Conservation (phyloP, 2,329 filamentous ascomycete genomes). For the Pseudogymnoascus sp. region DNA sequence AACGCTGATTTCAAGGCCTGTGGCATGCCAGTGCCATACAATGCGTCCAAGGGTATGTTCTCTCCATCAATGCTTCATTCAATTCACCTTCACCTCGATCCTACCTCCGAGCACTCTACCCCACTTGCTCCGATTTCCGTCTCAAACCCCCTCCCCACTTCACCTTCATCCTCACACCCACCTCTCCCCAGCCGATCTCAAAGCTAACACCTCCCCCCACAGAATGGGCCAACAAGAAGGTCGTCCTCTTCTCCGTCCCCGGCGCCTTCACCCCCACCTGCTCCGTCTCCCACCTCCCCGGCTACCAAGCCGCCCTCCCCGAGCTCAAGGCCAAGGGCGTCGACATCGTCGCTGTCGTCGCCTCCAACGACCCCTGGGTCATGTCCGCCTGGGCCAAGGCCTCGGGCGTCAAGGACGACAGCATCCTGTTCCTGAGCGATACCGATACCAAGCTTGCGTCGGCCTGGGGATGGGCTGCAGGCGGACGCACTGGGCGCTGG, state of each 20-base stretch:
- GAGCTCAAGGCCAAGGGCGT: slow-evolving; percentile 59
- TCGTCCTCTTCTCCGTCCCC: slow-evolving; percentile 62
- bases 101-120: neutral
- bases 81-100: neutral
- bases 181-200: neutral
- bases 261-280: slow-evolving; percentile 66
- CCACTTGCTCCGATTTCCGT: neutral
- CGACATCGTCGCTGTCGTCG: slow-evolving; percentile 60
- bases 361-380: slow-evolving; percentile 62
- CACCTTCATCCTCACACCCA: neutral
- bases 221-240: slow-evolving; percentile 63
- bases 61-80: neutral
- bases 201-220: slow-evolving; percentile 6
- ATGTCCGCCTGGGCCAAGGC: slow-evolving; percentile 70
- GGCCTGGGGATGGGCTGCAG: slow-evolving; percentile 55
- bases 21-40: slow-evolving; percentile 69
- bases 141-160: slow-evolving; percentile 1
- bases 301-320: slow-evolving; percentile 56
- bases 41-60: slow-evolving; percentile 64
- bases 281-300: slow-evolving; percentile 60
- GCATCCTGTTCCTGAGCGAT: slow-evolving; percentile 62
- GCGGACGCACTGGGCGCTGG: slow-evolving; percentile 57
- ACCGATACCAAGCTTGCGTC: slow-evolving; percentile 57
- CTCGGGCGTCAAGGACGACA: slow-evolving; percentile 56
- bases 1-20: slow-evolving; percentile 63